Conservation (phyloP, 352 stramenopile genomes). For the Phytophthora pini region DNA sequence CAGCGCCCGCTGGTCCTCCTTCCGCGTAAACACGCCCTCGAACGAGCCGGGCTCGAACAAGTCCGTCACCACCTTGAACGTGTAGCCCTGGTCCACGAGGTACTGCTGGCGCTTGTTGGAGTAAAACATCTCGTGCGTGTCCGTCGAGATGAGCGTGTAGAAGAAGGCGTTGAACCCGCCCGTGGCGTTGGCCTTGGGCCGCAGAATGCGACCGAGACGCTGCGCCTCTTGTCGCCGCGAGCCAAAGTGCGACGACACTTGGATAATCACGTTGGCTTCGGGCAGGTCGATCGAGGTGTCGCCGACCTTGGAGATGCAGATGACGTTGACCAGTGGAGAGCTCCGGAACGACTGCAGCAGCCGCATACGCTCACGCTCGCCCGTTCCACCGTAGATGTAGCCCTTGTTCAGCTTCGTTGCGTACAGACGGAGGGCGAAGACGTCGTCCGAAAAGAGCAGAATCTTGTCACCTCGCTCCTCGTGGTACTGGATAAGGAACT, state of each 20-base stretch:
- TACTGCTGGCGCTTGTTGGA: slow-evolving; percentile 99
- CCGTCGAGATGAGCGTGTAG: slow-evolving; percentile 99
- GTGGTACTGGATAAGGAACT: slow-evolving; percentile 98
- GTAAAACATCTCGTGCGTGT: slow-evolving; percentile 99
- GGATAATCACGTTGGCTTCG: slow-evolving; percentile 99
- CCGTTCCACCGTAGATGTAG: slow-evolving; percentile 98
- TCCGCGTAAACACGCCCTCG: slow-evolving; percentile 81
- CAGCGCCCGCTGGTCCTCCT: slow-evolving; percentile 78
- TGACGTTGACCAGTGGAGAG: slow-evolving; percentile 87
- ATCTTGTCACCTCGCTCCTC: slow-evolving; percentile 98
- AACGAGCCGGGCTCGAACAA: slow-evolving; percentile 87
- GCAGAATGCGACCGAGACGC: slow-evolving; percentile 98
- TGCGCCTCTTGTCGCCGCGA: slow-evolving; percentile 99
- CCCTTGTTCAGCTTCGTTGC: slow-evolving; percentile 89
- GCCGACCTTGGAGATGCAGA: slow-evolving; percentile 95
- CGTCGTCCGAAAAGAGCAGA: slow-evolving; percentile 99
- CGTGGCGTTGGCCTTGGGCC: slow-evolving; percentile 96
- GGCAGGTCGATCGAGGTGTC: slow-evolving; percentile 99
- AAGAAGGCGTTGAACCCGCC: slow-evolving; percentile 99
- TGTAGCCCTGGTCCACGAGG: slow-evolving; percentile 99
- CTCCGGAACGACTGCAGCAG: slow-evolving; percentile 88
- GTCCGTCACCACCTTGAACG: slow-evolving; percentile 99
- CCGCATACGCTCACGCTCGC: slow-evolving; percentile 91
- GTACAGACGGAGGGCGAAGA: slow-evolving; percentile 97
- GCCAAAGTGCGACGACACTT: slow-evolving; percentile 98